Percentiles rank a stretch among this genome's conserved stretches.
phyloP scores from a whole-genome alignment of 768 basidiomycete species.

The Russula ochroleuca region DNA sequence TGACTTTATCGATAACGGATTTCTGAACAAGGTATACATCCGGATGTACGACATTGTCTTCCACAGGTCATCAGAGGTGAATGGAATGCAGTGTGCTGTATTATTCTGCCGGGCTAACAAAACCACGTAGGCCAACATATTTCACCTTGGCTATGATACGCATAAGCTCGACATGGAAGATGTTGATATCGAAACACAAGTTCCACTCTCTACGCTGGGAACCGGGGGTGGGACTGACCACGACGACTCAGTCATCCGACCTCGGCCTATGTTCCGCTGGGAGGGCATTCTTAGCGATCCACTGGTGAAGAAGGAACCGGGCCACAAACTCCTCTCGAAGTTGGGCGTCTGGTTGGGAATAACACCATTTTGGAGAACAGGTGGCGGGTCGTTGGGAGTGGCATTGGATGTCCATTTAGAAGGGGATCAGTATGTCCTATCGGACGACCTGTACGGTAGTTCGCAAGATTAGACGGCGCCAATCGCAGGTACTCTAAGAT shows the following conservation, averaged over 20 bases:
- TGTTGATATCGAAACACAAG: conserved; percentile 51
- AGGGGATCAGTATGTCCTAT: conserved; percentile 53
- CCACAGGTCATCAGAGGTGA: conserved; percentile 47
- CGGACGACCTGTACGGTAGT: conserved; percentile 22
- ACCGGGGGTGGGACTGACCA: conserved; percentile 72
- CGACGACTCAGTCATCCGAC: conserved; percentile 54
- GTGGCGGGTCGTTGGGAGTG: conserved; percentile 49
- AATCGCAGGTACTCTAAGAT: background rate
- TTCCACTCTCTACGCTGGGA: conserved; percentile 51
- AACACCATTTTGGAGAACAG: conserved; percentile 57
- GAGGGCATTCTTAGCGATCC: conserved; percentile 62
- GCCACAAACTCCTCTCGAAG: conserved; percentile 38
- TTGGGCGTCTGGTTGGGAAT: conserved; percentile 66
- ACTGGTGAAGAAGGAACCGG: conserved; percentile 32
- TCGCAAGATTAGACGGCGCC: background rate
- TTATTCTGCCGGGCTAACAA: conserved; percentile 10
- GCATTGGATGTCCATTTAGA: conserved; percentile 56
- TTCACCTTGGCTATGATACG: conserved; percentile 53
- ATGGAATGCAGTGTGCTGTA: conserved; percentile 23
- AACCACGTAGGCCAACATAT: conserved; percentile 49
- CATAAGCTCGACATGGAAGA: conserved; percentile 60
- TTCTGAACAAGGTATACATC: conserved; percentile 69
- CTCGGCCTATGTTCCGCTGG: conserved; percentile 64
- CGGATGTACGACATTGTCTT: conserved; percentile 67
- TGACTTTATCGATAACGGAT: conserved; percentile 57